Conservation (phyloP, 345 rosid species). For the Eucalyptus rudis region DNA sequence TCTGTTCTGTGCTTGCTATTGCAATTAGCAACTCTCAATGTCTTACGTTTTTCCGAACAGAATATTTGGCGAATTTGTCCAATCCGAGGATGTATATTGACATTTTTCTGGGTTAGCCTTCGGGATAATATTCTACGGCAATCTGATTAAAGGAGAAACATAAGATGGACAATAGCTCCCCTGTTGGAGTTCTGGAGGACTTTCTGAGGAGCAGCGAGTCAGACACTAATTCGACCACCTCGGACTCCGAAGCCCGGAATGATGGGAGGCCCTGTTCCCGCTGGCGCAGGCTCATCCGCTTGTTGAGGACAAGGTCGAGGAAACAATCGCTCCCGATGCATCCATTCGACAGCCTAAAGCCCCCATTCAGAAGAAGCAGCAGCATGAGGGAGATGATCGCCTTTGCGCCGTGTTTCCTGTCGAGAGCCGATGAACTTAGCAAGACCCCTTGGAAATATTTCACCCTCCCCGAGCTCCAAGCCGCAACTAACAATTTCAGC, state of each 20-base stretch:
- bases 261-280: constrained; percentile 22
- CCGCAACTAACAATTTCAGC: constrained; percentile 67
- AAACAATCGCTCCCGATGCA: constrained; percentile 21
- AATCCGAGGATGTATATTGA: not conserved
- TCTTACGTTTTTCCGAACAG: not conserved
- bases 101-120: not conserved
- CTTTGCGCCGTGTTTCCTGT: constrained; percentile 16
- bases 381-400: constrained; percentile 40
- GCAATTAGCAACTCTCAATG: not conserved
- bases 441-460: constrained; percentile 26
- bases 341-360: constrained; percentile 19
- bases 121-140: not conserved
- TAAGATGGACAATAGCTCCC: constrained; percentile 36
- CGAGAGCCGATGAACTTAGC: constrained; percentile 2
- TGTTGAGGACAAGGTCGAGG: constrained; percentile 32
- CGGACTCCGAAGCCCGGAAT: constrained; percentile 8
- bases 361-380: constrained; percentile 30
- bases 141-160: constrained; percentile 25
- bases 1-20: not conserved
- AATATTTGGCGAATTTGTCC: not conserved
- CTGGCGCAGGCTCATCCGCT: constrained; percentile 23
- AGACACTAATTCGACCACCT: constrained; percentile 17
- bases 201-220: constrained; percentile 64
- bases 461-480: constrained; percentile 46
- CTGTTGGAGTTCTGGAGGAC: constrained; percentile 74